Evolutionary conservation across 768 basidiomycete species (phyloP).

Genomic region (Tremella fuciformis): DNA sequence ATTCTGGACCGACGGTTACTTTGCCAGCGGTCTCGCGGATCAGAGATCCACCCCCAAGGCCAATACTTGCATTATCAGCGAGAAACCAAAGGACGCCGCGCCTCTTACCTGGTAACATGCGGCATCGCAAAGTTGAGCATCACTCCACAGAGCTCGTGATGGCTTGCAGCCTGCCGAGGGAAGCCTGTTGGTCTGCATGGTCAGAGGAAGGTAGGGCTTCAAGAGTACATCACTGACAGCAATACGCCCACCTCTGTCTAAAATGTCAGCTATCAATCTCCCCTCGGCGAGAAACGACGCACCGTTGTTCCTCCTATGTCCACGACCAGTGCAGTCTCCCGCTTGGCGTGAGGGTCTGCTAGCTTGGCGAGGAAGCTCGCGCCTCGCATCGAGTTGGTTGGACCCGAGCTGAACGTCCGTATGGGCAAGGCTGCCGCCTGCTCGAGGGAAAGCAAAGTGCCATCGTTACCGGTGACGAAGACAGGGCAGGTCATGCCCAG

Average conservation of each 20-base stretch:
- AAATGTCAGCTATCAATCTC: neutral
- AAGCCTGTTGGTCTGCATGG: slow-evolving; percentile 10
- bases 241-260: slow-evolving; percentile 63
- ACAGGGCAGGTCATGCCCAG: slow-evolving; percentile 55
- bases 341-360: slow-evolving; percentile 36
- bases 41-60: slow-evolving; percentile 57
- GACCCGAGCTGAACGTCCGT: slow-evolving; percentile 62
- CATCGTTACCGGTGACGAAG: slow-evolving; percentile 47
- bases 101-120: slow-evolving; percentile 8
- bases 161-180: slow-evolving; percentile 19
- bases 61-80: slow-evolving; percentile 6
- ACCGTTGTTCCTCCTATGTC: slow-evolving; percentile 65
- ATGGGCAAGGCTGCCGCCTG: slow-evolving; percentile 62
- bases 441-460: slow-evolving; percentile 34
- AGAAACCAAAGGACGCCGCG: neutral
- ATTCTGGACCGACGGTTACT: slow-evolving; percentile 63
- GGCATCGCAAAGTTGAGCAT: slow-evolving; percentile 19
- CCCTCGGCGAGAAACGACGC: neutral
- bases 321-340: slow-evolving; percentile 53
- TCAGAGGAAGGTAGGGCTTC: neutral
- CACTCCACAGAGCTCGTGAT: slow-evolving; percentile 19
- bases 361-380: slow-evolving; percentile 60
- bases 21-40: slow-evolving; percentile 50
- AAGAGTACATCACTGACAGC: slow-evolving; percentile 33
- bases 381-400: slow-evolving; percentile 69